These are phyloP conservation scores for Sugiyamaella neomexicana DNA, from an alignment of 1,139 yeast species.

Conservation along the genomic window DNA sequence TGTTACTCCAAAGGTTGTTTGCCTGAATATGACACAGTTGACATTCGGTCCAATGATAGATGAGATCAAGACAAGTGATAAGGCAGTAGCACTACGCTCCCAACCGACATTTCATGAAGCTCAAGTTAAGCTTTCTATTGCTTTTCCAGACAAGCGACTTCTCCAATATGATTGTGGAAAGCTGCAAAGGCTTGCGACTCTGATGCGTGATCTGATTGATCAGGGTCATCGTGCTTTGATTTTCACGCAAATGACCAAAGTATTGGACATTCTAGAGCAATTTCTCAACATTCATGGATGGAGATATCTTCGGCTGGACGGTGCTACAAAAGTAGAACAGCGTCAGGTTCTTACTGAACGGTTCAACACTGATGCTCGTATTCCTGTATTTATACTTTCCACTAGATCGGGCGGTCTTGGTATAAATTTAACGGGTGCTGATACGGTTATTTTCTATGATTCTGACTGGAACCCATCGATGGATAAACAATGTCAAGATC, in stretches of 20 bases:
- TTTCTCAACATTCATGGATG: conserved; percentile 94
- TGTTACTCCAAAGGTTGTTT: conserved; percentile 83
- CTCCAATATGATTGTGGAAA: conserved; percentile 97
- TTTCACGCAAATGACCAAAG: conserved; percentile 98
- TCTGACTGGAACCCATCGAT: conserved; percentile 99
- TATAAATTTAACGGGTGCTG: conserved; percentile 96
- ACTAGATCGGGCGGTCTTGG: conserved; percentile 99
- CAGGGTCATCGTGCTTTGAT: conserved; percentile 92
- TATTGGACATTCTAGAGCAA: conserved; percentile 88
- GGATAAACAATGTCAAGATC: conserved; percentile 99
- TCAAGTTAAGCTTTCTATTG: conserved; percentile 85
- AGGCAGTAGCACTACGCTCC: conserved; percentile 13
- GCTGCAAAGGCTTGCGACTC: conserved; percentile 73
- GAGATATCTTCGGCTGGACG: conserved; percentile 91
- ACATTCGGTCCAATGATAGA: conserved; percentile 39
- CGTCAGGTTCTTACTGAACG: conserved; percentile 92
- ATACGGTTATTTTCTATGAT: conserved; percentile 97
- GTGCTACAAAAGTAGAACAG: conserved; percentile 96
- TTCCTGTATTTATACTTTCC: conserved; percentile 89
- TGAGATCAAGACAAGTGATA: conserved; percentile 2
- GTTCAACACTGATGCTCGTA: conserved; percentile 80
- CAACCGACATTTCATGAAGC: conserved; percentile 69
- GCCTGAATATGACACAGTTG: conserved; percentile 68
- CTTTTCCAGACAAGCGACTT: conserved; percentile 92
- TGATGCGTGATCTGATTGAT: conserved; percentile 74